A percentile compares a stretch with the other conserved stretches of the same genome.
phyloP scores from a whole-genome alignment of 2,329 filamentous ascomycete genomes.

The Incumbomyces lentus region DNA sequence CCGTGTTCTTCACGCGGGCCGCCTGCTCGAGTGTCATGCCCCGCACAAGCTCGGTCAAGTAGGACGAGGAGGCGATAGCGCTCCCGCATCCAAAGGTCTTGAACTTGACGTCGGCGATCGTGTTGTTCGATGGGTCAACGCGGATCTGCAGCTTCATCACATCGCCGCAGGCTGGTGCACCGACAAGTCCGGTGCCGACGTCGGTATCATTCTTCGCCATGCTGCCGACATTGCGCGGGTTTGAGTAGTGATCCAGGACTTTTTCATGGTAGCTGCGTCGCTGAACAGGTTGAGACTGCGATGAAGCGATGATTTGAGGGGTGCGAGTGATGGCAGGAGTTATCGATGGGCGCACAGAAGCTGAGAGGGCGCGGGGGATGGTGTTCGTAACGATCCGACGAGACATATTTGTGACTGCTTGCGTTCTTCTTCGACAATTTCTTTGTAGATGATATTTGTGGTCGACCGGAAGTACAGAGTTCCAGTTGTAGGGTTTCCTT shows the following conservation, averaged over 20 bases:
- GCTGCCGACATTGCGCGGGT: conserved; percentile 66
- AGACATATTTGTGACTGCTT: conserved; percentile 40
- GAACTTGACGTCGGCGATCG: conserved; percentile 90
- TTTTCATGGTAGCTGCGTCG: conserved; percentile 54
- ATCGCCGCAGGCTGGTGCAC: conserved; percentile 82
- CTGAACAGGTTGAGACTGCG: conserved; percentile 24
- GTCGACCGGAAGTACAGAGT: too few species aligned
- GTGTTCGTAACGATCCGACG: conserved; percentile 44
- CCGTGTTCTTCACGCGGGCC: conserved; percentile 84
- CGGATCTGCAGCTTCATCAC: conserved; percentile 93
- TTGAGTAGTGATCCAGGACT: conserved; percentile 74
- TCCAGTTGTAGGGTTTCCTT: too few species aligned
- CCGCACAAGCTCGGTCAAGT: conserved; percentile 85
- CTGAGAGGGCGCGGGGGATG: conserved; percentile 43
- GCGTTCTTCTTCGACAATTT: background rate
- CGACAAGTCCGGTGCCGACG: conserved; percentile 74
- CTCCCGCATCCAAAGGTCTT: conserved; percentile 95
- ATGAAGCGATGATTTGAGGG: conserved; percentile 32
- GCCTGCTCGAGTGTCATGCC: conserved; percentile 97
- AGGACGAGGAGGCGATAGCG: conserved; percentile 88
- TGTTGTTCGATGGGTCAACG: conserved; percentile 77
- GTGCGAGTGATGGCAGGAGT: conserved; percentile 27
- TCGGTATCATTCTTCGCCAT: conserved; percentile 70
- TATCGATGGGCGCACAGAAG: conserved; percentile 40
- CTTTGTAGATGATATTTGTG: background rate